phyloP scores from a whole-genome alignment of 306 rosid species.

The Cicer arietinum region DNA sequence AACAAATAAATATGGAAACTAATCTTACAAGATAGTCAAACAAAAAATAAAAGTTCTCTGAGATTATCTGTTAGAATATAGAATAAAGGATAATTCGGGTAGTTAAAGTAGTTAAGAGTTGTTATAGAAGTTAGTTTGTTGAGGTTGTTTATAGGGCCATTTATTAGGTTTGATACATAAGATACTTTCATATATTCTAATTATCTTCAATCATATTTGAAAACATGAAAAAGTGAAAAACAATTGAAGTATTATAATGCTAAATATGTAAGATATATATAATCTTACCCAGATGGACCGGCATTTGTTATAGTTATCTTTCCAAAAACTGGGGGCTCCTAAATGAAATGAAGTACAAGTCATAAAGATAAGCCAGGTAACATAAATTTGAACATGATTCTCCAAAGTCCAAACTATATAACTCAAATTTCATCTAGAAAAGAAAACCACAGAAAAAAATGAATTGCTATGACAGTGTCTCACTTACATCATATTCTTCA shows the following conservation, averaged over 20 bases:
- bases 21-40: not conserved
- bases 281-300: slow-evolving; percentile 70
- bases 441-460: slow-evolving; percentile 23
- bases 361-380: slow-evolving; percentile 44
- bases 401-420: not conserved
- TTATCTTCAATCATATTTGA: slow-evolving; percentile 4
- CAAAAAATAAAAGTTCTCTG: too few species aligned
- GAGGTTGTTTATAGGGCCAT: too few species aligned
- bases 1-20: not conserved
- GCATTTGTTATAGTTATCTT: slow-evolving; percentile 64
- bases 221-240: slow-evolving; percentile 13
- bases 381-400: slow-evolving; percentile 38
- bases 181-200: not conserved
- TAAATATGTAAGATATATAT: not conserved
- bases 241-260: not conserved
- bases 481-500: slow-evolving; percentile 91
- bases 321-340: slow-evolving; percentile 97
- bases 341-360: slow-evolving; percentile 45
- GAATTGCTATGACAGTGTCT: slow-evolving; percentile 24
- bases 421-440: not conserved
- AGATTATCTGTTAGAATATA: too few species aligned
- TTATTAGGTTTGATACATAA: not conserved
- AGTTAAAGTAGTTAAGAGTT: too few species aligned
- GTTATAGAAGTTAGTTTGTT: too few species aligned
- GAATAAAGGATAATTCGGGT: too few species aligned